phyloP scores from a whole-genome alignment of 2,329 filamentous ascomycete species.

The Didymella keratinophila region DNA sequence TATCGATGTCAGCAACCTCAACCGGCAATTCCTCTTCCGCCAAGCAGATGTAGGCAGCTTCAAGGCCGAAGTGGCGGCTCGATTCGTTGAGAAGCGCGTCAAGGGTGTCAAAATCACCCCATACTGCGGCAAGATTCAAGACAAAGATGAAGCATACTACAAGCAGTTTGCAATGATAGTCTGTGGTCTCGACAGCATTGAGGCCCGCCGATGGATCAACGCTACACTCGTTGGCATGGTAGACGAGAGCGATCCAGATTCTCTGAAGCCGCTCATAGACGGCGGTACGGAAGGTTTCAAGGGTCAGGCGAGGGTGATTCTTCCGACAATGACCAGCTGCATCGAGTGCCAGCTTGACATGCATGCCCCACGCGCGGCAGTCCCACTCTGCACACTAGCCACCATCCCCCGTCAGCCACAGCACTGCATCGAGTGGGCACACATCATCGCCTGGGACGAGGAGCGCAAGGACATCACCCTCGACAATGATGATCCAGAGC shows the following conservation, averaged over 20 bases:
- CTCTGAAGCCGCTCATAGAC: slow-evolving; percentile 91
- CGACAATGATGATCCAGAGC: slow-evolving; percentile 95
- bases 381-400: slow-evolving; percentile 94
- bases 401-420: slow-evolving; percentile 96
- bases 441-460: slow-evolving; percentile 95
- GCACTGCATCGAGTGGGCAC: slow-evolving; percentile 98
- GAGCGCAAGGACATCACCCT: slow-evolving; percentile 75
- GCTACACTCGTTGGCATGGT: slow-evolving; percentile 90
- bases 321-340: slow-evolving; percentile 92
- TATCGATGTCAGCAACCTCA: slow-evolving; percentile 97
- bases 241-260: slow-evolving; percentile 81
- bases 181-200: slow-evolving; percentile 95
- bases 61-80: slow-evolving; percentile 92
- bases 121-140: slow-evolving; percentile 94
- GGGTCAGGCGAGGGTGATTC: slow-evolving; percentile 89
- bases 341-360: slow-evolving; percentile 99
- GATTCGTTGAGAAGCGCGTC: slow-evolving; percentile 88
- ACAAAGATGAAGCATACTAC: slow-evolving; percentile 96
- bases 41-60: slow-evolving; percentile 88
- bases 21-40: slow-evolving; percentile 96
- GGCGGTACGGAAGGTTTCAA: slow-evolving; percentile 99
- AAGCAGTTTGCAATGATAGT: slow-evolving; percentile 95
- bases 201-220: slow-evolving; percentile 98
- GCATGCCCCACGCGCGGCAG: slow-evolving; percentile 96
- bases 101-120: slow-evolving; percentile 92